A percentile compares a stretch with the other conserved stretches of the same genome.
These are phyloP conservation scores for Arctium lappa DNA, from an alignment of 129 eudicot genomes.

Conservation along the genomic window DNA sequence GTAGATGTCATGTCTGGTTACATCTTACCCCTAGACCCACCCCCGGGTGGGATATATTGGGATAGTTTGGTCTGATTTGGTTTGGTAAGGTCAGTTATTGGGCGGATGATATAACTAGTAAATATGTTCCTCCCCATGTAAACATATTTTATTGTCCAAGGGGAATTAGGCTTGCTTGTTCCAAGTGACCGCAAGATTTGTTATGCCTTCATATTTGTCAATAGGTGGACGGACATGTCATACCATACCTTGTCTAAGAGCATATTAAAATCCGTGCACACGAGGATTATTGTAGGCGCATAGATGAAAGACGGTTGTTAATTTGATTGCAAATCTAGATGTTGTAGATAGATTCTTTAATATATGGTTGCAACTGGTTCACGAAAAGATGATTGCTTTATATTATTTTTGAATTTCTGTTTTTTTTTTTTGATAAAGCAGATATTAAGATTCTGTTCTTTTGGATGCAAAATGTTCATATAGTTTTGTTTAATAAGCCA, in stretches of 20 bases:
- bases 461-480: not conserved
- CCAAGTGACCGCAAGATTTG: too few species aligned
- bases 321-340: not conserved
- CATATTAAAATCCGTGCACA: not conserved
- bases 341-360: not conserved
- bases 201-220: not conserved
- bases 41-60: too few species aligned
- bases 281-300: not conserved
- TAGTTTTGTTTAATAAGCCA: not conserved
- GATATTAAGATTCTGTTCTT: not conserved
- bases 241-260: not conserved
- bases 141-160: not conserved
- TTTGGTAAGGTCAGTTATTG: not conserved
- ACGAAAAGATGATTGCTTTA: constrained; percentile 5
- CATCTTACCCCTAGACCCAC: too few species aligned
- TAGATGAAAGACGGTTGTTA: not conserved
- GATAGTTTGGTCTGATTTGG: too few species aligned
- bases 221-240: not conserved
- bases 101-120: not conserved
- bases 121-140: not conserved
- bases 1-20: too few species aligned
- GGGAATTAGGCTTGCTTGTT: not conserved
- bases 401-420: not conserved
- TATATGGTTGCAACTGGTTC: constrained; percentile 5
- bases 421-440: not conserved